Evolutionary conservation across 495 filamentous ascomycete genomes (phyloP), one percentile per base, ranked within the genome.

Genomic region (Letharia columbiana): DNA sequence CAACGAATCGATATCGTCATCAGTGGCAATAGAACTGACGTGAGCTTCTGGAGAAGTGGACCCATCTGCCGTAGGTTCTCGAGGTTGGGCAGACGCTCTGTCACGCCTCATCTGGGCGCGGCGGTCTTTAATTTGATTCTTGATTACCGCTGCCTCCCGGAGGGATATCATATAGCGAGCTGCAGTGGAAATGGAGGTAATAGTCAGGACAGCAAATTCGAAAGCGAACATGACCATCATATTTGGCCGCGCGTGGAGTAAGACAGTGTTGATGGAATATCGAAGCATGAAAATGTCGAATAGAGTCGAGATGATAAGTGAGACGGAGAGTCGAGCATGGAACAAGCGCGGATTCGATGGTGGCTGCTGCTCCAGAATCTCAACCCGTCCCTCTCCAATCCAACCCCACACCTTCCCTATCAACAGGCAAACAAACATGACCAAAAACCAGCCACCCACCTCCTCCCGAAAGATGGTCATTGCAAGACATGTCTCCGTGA

Each of bases 171-270:
- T 72, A 75, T 98, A 98, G 62, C 92, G 85, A 61, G 84, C 78
- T 23, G 83, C 77, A 11, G 91, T 96, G 37, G 92, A 93, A 31
- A 85, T 77, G 2, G 95, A 96, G 40, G 86, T 84, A 15, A 95
- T 86, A 6, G 85, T 79, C 66, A 98, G 76, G 66, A 98, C 85
- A 17, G 92, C 91, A 70, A 98, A 98, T 74, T 98, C 94, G 71
- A 98, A 98, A 23, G 92, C 87, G 72, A 98, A 98, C 92, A 98
- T 98, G 64, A 98, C 91, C 95, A 98, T 98, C 91, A 98, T 97
- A 63, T 94, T 92, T 0, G 94, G 92, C 28, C 90, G 85, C 1
- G 94, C 90, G 67, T 91, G 86, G 56, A 88, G 83, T 28, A 96
- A 85, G 37, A 98, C 92, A 3, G 89, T 90, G 13, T 85, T 81